Conservation (phyloP, 1,284 basidiomycete genomes). For the Malassezia globosa region DNA sequence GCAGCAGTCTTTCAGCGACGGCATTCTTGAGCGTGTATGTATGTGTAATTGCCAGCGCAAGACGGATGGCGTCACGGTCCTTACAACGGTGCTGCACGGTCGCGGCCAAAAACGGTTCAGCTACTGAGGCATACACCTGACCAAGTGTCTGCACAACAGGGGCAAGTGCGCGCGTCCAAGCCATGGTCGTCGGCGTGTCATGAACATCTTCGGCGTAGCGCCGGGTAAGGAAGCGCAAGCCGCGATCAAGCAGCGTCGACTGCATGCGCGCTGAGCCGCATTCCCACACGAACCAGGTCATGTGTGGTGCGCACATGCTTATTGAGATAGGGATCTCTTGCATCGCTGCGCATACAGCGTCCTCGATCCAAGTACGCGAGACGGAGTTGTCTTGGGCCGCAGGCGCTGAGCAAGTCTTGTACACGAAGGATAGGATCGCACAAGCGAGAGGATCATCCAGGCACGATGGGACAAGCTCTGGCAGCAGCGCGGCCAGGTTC, state of each 20-base stretch:
- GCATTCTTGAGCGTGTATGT: constrained; percentile 9
- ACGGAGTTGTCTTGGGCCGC: neutral
- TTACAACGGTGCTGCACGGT: constrained; percentile 57
- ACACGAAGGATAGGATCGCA: neutral
- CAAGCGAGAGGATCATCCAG: neutral
- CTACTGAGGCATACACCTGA: constrained; percentile 50
- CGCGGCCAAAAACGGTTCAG: constrained; percentile 63
- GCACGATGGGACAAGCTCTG: neutral
- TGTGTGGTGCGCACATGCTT: no score
- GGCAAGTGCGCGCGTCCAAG: neutral
- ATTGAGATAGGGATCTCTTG: neutral
- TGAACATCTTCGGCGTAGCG: constrained; percentile 40
- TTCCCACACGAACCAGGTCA: neutral
- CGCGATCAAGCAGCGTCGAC: neutral
- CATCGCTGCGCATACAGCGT: no score
- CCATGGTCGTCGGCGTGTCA: constrained; percentile 14
- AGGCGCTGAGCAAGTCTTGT: neutral
- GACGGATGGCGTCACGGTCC: constrained; percentile 50
- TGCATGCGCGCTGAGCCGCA: neutral
- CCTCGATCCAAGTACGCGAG: no score
- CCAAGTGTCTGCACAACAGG: neutral
- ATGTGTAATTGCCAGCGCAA: constrained; percentile 51
- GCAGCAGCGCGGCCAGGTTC: neutral
- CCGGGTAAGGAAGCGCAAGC: neutral
- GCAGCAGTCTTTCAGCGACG: constrained; percentile 22